Evolutionary conservation across 1,139 yeast genomes (phyloP).

Genomic region (Lodderomyces margitis): DNA sequence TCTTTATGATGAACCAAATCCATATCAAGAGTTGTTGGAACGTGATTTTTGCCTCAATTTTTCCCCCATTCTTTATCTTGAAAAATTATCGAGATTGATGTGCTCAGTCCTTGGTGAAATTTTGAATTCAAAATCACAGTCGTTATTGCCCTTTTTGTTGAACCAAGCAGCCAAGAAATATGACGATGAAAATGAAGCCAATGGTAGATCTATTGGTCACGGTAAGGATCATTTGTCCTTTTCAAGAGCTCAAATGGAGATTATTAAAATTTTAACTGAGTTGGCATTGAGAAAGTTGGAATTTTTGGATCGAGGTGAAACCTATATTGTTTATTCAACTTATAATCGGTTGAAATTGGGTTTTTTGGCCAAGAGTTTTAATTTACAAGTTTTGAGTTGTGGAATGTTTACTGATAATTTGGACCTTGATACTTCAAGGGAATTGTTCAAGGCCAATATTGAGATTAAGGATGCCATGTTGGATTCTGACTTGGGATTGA

Average conservation of each 20-base stretch:
- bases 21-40: slow-evolving; percentile 26
- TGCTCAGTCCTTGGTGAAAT: slow-evolving; percentile 31
- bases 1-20: slow-evolving; percentile 22
- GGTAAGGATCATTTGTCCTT: slow-evolving; percentile 20
- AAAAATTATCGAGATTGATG: slow-evolving; percentile 43
- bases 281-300: slow-evolving; percentile 42
- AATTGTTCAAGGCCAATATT: slow-evolving; percentile 38
- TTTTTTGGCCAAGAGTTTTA: slow-evolving; percentile 39
- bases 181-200: slow-evolving; percentile 16
- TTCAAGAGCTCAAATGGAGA: slow-evolving; percentile 24
- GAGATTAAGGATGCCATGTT: slow-evolving; percentile 43
- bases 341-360: slow-evolving; percentile 39
- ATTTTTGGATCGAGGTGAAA: slow-evolving; percentile 44
- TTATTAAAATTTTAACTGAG: slow-evolving; percentile 31
- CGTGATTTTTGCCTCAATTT: slow-evolving; percentile 31
- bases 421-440: slow-evolving; percentile 31
- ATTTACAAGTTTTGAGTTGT: slow-evolving; percentile 42
- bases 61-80: slow-evolving; percentile 45
- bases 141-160: slow-evolving; percentile 33
- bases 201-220: slow-evolving; percentile 8
- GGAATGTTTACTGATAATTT: slow-evolving; percentile 43
- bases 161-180: slow-evolving; percentile 23
- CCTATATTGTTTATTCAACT: slow-evolving; percentile 44
- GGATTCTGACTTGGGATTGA: slow-evolving; percentile 45
- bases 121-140: slow-evolving; percentile 22